These are phyloP conservation scores for Chimonanthus praecox DNA, from an alignment of 164 flowering plant species.

Conservation along the genomic window DNA sequence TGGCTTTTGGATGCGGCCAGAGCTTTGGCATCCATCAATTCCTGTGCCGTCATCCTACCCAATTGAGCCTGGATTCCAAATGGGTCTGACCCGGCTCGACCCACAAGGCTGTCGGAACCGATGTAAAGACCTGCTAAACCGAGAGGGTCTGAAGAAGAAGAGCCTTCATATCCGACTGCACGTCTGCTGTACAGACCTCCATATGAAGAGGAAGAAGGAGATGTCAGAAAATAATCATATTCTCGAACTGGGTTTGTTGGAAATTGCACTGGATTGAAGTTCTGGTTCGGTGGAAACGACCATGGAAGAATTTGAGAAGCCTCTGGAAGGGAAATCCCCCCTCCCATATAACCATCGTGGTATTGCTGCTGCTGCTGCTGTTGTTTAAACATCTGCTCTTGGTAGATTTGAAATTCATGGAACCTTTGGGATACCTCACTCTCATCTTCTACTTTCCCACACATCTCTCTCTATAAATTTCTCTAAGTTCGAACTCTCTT, in stretches of 20 bases:
- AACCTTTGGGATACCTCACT: slow-evolving; percentile 32
- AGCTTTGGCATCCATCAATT: slow-evolving; percentile 98
- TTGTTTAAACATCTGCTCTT: slow-evolving; percentile 28
- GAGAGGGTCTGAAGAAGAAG: slow-evolving; percentile 37
- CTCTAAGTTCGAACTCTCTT: background rate
- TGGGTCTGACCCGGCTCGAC: slow-evolving; percentile 44
- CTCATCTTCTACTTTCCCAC: slow-evolving; percentile 29
- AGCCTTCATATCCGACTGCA: slow-evolving; percentile 53
- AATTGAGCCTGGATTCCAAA: slow-evolving; percentile 67
- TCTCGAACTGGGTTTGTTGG: slow-evolving; percentile 28
- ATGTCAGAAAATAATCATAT: slow-evolving; percentile 38
- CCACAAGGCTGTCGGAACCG: slow-evolving; percentile 46
- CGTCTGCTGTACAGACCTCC: slow-evolving; percentile 52
- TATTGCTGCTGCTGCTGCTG: slow-evolving; percentile 27
- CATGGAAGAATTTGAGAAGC: slow-evolving; percentile 49
- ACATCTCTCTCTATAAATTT: slow-evolving; percentile 15
- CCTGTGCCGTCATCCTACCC: slow-evolving; percentile 85
- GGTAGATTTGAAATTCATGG: slow-evolving; percentile 37
- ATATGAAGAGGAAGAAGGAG: slow-evolving; percentile 32
- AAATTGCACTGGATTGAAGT: slow-evolving; percentile 32
- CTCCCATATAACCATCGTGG: slow-evolving; percentile 15
- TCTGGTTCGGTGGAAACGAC: slow-evolving; percentile 47
- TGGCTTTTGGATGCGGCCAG: slow-evolving; percentile 97
- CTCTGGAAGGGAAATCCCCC: slow-evolving; percentile 37
- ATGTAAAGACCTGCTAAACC: slow-evolving; percentile 26